Percentiles rank a stretch among this genome's conserved stretches.
Conservation (phyloP, 2,329 filamentous ascomycete species). For the Aspergillus aculeatinus region DNA sequence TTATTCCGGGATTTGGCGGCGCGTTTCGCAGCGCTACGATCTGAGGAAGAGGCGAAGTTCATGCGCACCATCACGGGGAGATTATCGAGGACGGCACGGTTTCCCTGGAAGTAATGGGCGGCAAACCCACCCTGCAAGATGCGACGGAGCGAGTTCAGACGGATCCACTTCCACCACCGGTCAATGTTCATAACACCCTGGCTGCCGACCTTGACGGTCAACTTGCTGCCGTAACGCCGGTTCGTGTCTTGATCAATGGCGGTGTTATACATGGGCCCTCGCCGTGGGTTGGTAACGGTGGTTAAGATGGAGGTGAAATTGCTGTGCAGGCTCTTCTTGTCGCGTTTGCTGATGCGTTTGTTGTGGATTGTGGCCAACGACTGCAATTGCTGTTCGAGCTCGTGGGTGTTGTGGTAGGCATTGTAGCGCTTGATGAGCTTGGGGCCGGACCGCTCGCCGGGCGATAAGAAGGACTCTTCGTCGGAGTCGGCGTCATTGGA, state of each 20-base stretch:
- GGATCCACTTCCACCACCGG: slow-evolving; percentile 71
- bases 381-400: slow-evolving; percentile 59
- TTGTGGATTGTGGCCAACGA: slow-evolving; percentile 60
- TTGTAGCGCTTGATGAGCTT: slow-evolving; percentile 63
- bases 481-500: slow-evolving; percentile 41
- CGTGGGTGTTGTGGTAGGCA: slow-evolving; percentile 63
- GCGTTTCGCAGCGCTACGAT: slow-evolving; percentile 29
- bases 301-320: slow-evolving; percentile 66
- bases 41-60: slow-evolving; percentile 16
- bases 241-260: slow-evolving; percentile 62
- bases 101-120: slow-evolving; percentile 60
- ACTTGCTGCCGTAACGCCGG: slow-evolving; percentile 60
- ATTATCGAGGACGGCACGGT: slow-evolving; percentile 60
- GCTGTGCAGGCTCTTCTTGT: slow-evolving; percentile 64
- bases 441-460: slow-evolving; percentile 31
- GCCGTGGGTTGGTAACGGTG: slow-evolving; percentile 64
- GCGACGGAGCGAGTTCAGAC: slow-evolving; percentile 61
- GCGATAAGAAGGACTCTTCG: slow-evolving; percentile 33
- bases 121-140: slow-evolving; percentile 63
- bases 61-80: slow-evolving; percentile 50
- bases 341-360: slow-evolving; percentile 64
- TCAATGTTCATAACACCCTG: slow-evolving; percentile 64
- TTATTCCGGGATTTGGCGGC: slow-evolving; percentile 29
- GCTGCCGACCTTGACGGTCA: slow-evolving; percentile 59
- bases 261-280: slow-evolving; percentile 65